Evolutionary conservation across 75 land plant species (phyloP), one percentile per base, ranked within the genome.

Genomic region (Picea glauca): DNA sequence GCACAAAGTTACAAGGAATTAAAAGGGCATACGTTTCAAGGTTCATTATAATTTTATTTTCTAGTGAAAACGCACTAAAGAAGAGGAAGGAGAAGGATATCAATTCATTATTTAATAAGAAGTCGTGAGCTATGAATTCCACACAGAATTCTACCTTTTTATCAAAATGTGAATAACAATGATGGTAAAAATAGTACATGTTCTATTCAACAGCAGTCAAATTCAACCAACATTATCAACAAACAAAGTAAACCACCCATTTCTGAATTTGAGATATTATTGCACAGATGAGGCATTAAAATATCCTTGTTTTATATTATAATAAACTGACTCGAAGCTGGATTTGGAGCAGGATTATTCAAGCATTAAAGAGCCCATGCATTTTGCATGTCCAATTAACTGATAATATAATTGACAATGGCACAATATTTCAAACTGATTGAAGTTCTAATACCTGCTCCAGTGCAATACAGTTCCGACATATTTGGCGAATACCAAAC

Each of bases 401-500:
- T 63, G 65, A n/a, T n/a, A 63, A 63, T 1, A 15, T 30, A 75
- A 26, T 62, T 30, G 32, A 58, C 61, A 2, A 13, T 0, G 7
- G 12, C n/a, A 54, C n/a, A 62, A 32, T 50, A 75, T 21, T 54
- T 75, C 30, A 75, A 75, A 35, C 17, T 32, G 58, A 75, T 26
- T 50, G 17, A 75, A 75, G 50, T 46, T 20, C 43, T 43, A 40
- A 13, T 83, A 96, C 99, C 98, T 97, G 99, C 79, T 97, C 98
- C 76, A 97, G 62, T 58, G 98, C 99, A 81, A 94, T 97, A 74
- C 98, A 93, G 77, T 97, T 93, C 58, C 96, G 88, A 77, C 99
- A 97, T 81, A 97, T 92, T 79, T 97, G 99, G 72, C 92, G 99
- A 65, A 97, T 89, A 20, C 99, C 99, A 79, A 97, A 85, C 72